These are phyloP conservation scores for Zygoascus sp. DNA, from an alignment of 1,139 yeast genomes.

Conservation along the genomic window DNA sequence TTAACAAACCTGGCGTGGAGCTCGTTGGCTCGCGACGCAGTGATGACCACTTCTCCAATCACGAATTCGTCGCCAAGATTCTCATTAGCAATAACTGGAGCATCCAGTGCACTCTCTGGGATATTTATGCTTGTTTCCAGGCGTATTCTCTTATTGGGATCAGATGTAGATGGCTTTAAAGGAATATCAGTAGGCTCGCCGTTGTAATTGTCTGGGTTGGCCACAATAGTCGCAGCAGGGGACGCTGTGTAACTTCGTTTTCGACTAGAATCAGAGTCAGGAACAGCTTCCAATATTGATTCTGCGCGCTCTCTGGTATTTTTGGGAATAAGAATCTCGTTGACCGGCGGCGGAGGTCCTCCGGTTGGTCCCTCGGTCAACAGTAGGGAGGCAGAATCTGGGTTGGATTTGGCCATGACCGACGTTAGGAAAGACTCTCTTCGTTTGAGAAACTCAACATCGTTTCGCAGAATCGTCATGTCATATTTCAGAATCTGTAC, in stretches of 20 bases:
- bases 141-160: not conserved
- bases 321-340: slow-evolving; percentile 7
- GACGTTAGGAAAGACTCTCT: slow-evolving; percentile 39
- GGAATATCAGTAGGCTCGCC: not conserved
- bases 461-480: slow-evolving; percentile 72
- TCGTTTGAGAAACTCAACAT: slow-evolving; percentile 68
- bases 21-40: slow-evolving; percentile 63
- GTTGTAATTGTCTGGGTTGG: not conserved
- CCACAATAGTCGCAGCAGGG: not conserved
- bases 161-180: not conserved
- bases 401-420: slow-evolving; percentile 24
- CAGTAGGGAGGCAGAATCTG: slow-evolving; percentile 15
- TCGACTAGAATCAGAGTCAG: not conserved
- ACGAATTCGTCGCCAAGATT: slow-evolving; percentile 3
- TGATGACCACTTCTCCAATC: slow-evolving; percentile 51
- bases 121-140: slow-evolving; percentile 4
- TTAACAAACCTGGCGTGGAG: slow-evolving; percentile 65
- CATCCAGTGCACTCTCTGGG: slow-evolving; percentile 1
- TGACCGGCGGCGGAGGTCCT: slow-evolving; percentile 8
- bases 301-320: not conserved
- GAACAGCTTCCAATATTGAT: not conserved
- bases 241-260: not conserved
- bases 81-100: not conserved
- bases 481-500: slow-evolving; percentile 80
- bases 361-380: slow-evolving; percentile 8